A percentile compares a stretch with the other conserved stretches of the same genome.
Conservation (phyloP, 192 early-diverging fungal species). For the Coemansia sp. region DNA sequence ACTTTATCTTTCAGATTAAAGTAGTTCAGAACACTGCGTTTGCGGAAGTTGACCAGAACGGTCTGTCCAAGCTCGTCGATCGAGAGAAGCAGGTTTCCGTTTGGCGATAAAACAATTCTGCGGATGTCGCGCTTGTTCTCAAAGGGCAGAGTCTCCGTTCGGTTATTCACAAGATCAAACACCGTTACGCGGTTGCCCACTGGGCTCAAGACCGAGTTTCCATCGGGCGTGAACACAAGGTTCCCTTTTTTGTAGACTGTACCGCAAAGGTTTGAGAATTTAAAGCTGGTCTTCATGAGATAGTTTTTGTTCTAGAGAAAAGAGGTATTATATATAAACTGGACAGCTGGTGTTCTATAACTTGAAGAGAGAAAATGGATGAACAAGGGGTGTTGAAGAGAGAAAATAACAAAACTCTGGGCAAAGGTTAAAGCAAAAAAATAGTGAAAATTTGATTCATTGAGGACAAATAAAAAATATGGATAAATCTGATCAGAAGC, state of each 20-base stretch:
- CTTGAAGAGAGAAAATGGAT: not conserved
- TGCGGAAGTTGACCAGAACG: slow-evolving; percentile 82
- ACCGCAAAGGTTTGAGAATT: slow-evolving; percentile 97
- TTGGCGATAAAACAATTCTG: slow-evolving; percentile 86
- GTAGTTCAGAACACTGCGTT: slow-evolving; percentile 82
- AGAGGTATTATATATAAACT: not conserved
- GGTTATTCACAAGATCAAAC: slow-evolving; percentile 96
- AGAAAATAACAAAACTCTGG: not conserved
- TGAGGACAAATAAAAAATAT: not conserved
- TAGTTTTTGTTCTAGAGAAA: not conserved
- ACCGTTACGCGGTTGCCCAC: slow-evolving; percentile 96
- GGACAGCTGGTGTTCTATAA: not conserved
- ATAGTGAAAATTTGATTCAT: not conserved
- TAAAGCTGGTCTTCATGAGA: slow-evolving; percentile 59
- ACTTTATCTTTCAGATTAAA: slow-evolving; percentile 87
- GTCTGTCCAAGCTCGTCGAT: slow-evolving; percentile 94
- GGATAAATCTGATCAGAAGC: slow-evolving; percentile 11
- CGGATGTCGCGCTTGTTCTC: slow-evolving; percentile 92
- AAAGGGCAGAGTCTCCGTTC: slow-evolving; percentile 87
- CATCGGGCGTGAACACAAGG: slow-evolving; percentile 91
- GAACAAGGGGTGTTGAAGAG: not conserved
- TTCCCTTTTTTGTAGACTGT: slow-evolving; percentile 98
- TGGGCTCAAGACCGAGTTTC: slow-evolving; percentile 89
- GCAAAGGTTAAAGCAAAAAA: slow-evolving; percentile 2
- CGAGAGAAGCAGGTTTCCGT: slow-evolving; percentile 82